phyloP scores from a whole-genome alignment of 331 rosid species.

The Ulmus americana region DNA sequence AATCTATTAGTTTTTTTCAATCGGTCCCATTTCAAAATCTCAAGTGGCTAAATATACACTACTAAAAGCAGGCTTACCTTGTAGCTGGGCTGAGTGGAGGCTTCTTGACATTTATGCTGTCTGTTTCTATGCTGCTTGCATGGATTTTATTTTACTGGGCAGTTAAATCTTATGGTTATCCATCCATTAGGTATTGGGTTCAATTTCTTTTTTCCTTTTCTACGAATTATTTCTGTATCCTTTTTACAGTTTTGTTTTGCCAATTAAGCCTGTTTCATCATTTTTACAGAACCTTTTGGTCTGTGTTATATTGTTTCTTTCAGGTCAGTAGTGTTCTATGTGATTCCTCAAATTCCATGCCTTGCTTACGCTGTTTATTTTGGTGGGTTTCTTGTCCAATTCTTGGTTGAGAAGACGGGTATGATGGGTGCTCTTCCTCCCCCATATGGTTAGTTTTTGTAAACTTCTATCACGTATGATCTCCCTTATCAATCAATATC shows the following conservation, averaged over 20 bases:
- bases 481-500: conserved; percentile 6
- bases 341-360: conserved; percentile 75
- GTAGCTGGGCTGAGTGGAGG: conserved; percentile 84
- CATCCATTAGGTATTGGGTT: conserved; percentile 57
- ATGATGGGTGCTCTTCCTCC: conserved; percentile 97
- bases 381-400: conserved; percentile 81
- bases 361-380: conserved; percentile 73
- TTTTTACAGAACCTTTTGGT: conserved; percentile 1
- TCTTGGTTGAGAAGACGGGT: conserved; percentile 93
- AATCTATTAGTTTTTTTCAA: not conserved
- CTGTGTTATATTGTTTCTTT: conserved; percentile 22
- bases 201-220: not conserved
- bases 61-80: conserved; percentile 73
- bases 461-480: not conserved
- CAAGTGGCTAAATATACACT: conserved; percentile 36
- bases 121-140: conserved; percentile 69
- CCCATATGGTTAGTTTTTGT: conserved; percentile 69
- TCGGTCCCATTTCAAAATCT: conserved; percentile 5
- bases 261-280: conserved; percentile 12
- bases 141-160: conserved; percentile 65
- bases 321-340: conserved; percentile 70
- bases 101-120: conserved; percentile 57
- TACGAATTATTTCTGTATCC: not conserved
- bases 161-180: conserved; percentile 50
- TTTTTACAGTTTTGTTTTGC: not conserved